Evolutionary conservation across 768 basidiomycete genomes (phyloP).

Genomic region (Obba rivulosa): DNA sequence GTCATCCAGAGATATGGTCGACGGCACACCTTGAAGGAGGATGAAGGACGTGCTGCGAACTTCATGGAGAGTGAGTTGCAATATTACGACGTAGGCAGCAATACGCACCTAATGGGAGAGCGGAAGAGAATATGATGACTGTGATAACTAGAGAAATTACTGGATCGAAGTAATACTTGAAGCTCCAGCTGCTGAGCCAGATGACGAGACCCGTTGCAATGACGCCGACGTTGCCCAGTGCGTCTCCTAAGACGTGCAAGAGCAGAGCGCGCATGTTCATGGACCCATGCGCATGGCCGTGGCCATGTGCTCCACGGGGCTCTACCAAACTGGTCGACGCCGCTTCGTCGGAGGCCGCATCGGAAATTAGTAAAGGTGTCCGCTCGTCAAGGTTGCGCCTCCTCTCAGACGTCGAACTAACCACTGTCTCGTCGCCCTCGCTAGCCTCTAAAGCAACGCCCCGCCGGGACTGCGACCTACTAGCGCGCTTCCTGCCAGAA

Average conservation of each 20-base stretch:
- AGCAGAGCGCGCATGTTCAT: slow-evolving; percentile 99
- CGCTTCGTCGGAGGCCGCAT: slow-evolving; percentile 6
- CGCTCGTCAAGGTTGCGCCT: slow-evolving; percentile 10
- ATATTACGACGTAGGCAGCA: neutral
- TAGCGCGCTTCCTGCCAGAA: slow-evolving; percentile 11
- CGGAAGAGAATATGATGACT: slow-evolving; percentile 92
- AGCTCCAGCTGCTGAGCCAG: slow-evolving; percentile 81
- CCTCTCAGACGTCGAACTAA: slow-evolving; percentile 4
- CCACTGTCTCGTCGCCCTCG: slow-evolving; percentile 4
- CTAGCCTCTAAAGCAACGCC: slow-evolving; percentile 9
- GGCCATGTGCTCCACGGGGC: slow-evolving; percentile 6
- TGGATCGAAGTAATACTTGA: slow-evolving; percentile 91
- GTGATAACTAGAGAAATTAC: slow-evolving; percentile 92
- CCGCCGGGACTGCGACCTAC: slow-evolving; percentile 20
- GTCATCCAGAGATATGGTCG: slow-evolving; percentile 84
- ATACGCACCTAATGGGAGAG: slow-evolving; percentile 76
- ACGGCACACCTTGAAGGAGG: slow-evolving; percentile 89
- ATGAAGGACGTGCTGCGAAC: slow-evolving; percentile 93
- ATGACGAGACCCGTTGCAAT: slow-evolving; percentile 94
- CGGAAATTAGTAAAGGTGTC: slow-evolving; percentile 16
- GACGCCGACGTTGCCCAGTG: slow-evolving; percentile 96
- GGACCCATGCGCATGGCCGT: slow-evolving; percentile 34
- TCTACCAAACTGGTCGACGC: slow-evolving; percentile 8
- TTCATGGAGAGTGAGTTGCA: slow-evolving; percentile 26
- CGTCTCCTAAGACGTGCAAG: slow-evolving; percentile 93